Conservation (phyloP, 345 rosid genomes). For the Brassica juncea region DNA sequence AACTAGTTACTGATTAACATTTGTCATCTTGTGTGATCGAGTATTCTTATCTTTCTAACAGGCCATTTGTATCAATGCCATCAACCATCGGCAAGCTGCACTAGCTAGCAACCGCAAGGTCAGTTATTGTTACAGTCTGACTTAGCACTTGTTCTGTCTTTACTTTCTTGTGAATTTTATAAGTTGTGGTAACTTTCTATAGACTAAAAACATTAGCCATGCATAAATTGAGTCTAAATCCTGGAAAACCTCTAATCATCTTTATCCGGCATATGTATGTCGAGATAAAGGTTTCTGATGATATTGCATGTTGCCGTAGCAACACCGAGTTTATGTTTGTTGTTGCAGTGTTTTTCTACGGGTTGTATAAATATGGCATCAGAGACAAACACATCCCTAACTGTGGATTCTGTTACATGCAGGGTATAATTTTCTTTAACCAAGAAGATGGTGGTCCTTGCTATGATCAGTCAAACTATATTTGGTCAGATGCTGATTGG, state of each 20-base stretch:
- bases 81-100: constrained; percentile 70
- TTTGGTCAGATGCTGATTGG: constrained; percentile 88
- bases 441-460: constrained; percentile 53
- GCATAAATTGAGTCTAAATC: constrained; percentile 9
- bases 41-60: constrained; percentile 45
- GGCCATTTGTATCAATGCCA: constrained; percentile 78
- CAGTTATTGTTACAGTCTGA: constrained; percentile 35
- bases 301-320: constrained; percentile 10
- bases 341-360: constrained; percentile 18
- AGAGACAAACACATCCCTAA: constrained; percentile 18
- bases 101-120: constrained; percentile 91
- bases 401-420: constrained; percentile 35
- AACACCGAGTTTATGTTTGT: constrained; percentile 5
- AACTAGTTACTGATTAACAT: constrained; percentile 30
- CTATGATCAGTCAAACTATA: constrained; percentile 49
- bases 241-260: constrained; percentile 17
- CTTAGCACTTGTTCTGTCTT: constrained; percentile 20
- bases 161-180: constrained; percentile 12
- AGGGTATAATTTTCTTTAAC: constrained; percentile 82
- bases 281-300: constrained; percentile 8
- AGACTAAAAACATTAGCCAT: not conserved
- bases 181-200: constrained; percentile 11
- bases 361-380: not conserved
- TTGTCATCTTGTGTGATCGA: constrained; percentile 14
- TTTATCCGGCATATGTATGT: constrained; percentile 24